phyloP scores from a whole-genome alignment of 2,329 filamentous ascomycete genomes.

The Arthrobotrys musiformis region DNA sequence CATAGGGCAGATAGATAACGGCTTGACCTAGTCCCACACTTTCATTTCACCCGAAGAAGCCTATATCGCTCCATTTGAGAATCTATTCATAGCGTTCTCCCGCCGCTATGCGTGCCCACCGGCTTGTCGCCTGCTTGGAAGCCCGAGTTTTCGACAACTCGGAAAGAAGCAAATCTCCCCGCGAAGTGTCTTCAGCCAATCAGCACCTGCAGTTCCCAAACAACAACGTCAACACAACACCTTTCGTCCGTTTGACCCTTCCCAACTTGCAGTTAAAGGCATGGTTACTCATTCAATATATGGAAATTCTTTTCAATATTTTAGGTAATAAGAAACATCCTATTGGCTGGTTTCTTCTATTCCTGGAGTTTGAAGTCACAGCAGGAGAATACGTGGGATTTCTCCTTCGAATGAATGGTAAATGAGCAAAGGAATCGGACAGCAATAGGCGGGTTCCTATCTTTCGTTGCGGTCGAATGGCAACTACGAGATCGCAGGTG shows the following conservation, averaged over 20 bases:
- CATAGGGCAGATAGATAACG: slow-evolving; percentile 36
- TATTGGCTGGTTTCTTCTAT: slow-evolving; percentile 26
- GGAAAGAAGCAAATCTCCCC: slow-evolving; percentile 48
- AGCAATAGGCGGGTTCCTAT: slow-evolving; percentile 13
- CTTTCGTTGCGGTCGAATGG: slow-evolving; percentile 32
- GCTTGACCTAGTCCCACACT: slow-evolving; percentile 4
- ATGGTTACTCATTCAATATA: slow-evolving; percentile 14
- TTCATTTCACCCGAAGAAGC: too few species aligned
- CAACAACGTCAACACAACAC: slow-evolving; percentile 54
- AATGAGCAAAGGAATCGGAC: slow-evolving; percentile 14
- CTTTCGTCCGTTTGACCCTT: slow-evolving; percentile 36
- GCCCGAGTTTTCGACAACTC: background rate
- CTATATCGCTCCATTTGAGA: background rate
- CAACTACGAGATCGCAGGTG: slow-evolving; percentile 18
- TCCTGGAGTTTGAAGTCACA: slow-evolving; percentile 8
- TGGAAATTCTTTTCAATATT: slow-evolving; percentile 42
- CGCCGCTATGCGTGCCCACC: slow-evolving; percentile 19
- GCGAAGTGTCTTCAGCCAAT: slow-evolving; percentile 6
- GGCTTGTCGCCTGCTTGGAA: slow-evolving; percentile 1
- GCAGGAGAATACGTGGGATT: slow-evolving; percentile 20
- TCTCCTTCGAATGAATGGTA: slow-evolving; percentile 16
- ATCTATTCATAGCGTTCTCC: slow-evolving; percentile 36
- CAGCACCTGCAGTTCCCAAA: background rate
- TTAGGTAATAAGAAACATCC: slow-evolving; percentile 54
- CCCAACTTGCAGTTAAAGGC: slow-evolving; percentile 37